phyloP scores from a whole-genome alignment of 306 rosid species.

The Pueraria montana region DNA sequence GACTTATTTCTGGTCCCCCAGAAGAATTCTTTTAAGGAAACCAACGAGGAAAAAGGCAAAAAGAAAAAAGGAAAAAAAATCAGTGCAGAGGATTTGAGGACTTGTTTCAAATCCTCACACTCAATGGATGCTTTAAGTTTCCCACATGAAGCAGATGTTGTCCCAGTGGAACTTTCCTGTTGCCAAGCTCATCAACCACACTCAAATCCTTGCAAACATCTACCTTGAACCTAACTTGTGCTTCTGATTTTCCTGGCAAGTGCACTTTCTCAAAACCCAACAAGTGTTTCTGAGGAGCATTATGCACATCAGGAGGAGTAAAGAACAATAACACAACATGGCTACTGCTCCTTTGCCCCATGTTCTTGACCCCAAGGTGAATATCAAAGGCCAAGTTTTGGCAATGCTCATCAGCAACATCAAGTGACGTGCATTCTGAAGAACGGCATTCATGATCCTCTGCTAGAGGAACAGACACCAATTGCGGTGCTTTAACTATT shows the following conservation, averaged over 20 bases:
- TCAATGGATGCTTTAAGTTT: conserved; percentile 74
- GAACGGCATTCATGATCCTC: conserved; percentile 74
- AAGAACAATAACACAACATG: conserved; percentile 79
- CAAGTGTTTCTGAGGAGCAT: conserved; percentile 85
- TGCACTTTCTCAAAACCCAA: conserved; percentile 80
- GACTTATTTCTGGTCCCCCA: conserved; percentile 48
- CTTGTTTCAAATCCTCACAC: conserved; percentile 76
- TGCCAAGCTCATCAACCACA: conserved; percentile 87
- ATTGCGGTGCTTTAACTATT: conserved; percentile 70
- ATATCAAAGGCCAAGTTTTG: conserved; percentile 71
- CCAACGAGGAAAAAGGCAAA: conserved; percentile 23
- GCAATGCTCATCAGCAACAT: conserved; percentile 65
- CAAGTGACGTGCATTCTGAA: conserved; percentile 79
- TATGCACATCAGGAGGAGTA: conserved; percentile 79
- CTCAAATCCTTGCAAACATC: conserved; percentile 93
- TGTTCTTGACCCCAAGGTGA: conserved; percentile 75
- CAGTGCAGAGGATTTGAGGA: conserved; percentile 51
- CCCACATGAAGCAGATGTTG: conserved; percentile 86
- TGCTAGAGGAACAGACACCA: conserved; percentile 69
- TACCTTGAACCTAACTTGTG: conserved; percentile 72
- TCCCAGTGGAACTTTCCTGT: conserved; percentile 81
- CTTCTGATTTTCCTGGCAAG: conserved; percentile 58
- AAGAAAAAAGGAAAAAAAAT: neutral
- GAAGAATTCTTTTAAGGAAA: conserved; percentile 42
- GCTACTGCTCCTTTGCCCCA: conserved; percentile 66